phyloP scores from a whole-genome alignment of 1,284 basidiomycete species.

The Phaffia rhodozyma region DNA sequence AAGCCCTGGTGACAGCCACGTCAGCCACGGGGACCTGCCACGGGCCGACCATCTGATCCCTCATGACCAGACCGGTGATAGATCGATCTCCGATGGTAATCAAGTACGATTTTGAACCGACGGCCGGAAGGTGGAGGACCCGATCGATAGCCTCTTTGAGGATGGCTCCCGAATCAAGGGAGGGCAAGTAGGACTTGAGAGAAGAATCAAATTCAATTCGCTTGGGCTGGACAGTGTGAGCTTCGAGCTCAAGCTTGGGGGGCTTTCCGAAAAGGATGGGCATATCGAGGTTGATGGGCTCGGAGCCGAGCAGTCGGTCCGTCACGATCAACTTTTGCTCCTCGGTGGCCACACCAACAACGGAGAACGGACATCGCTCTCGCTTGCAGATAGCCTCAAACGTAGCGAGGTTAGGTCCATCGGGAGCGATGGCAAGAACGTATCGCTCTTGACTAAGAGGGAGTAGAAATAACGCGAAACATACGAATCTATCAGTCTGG shows the following conservation, averaged over 20 bases:
- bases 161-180: conserved; percentile 38
- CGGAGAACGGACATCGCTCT: conserved; percentile 76
- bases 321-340: conserved; percentile 78
- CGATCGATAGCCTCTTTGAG: conserved; percentile 57
- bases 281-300: conserved; percentile 86
- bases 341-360: conserved; percentile 76
- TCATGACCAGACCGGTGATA: conserved; percentile 84
- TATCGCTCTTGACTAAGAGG: conserved; percentile 72
- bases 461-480: neutral
- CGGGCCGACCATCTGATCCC: conserved; percentile 98
- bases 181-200: conserved; percentile 51
- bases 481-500: neutral
- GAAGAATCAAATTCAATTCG: conserved; percentile 59
- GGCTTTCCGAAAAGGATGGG: conserved; percentile 93
- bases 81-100: conserved; percentile 96
- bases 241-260: conserved; percentile 75
- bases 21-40: conserved; percentile 98
- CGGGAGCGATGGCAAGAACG: conserved; percentile 70
- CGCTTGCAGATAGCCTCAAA: conserved; percentile 73
- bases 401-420: conserved; percentile 39
- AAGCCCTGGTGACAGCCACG: conserved; percentile 85
- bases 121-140: conserved; percentile 78
- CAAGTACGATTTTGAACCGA: conserved; percentile 91
- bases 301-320: conserved; percentile 64
- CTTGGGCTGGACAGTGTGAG: conserved; percentile 45